Evolutionary conservation across 2,329 filamentous ascomycete species (phyloP).

Genomic region (Claviceps quebecensis): DNA sequence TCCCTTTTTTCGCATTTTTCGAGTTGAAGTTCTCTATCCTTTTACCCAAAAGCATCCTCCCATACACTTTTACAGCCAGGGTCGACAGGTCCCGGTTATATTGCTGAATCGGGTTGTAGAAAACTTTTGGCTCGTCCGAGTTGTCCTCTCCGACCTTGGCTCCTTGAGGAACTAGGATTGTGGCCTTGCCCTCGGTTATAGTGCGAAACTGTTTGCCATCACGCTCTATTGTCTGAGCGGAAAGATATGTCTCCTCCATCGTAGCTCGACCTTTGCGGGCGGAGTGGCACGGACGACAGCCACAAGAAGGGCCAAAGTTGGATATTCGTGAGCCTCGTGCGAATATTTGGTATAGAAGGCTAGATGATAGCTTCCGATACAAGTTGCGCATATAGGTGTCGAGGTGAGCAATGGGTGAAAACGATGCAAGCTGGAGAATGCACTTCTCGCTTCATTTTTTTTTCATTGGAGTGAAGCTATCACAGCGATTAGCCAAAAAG

Average conservation of each 20-base stretch:
- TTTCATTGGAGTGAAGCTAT: background rate
- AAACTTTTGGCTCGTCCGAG: conserved; percentile 63
- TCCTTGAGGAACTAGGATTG: conserved; percentile 38
- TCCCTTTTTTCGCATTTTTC: conserved; percentile 27
- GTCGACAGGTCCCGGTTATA: conserved; percentile 96
- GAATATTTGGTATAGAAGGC: background rate
- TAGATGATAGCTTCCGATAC: background rate
- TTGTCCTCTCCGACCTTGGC: conserved; percentile 33
- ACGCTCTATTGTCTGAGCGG: conserved; percentile 14
- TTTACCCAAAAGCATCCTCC: conserved; percentile 46
- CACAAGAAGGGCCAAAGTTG: conserved; percentile 1
- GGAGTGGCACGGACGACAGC: background rate
- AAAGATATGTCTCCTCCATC: conserved; percentile 9
- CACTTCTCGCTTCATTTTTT: background rate
- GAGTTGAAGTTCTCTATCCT: conserved; percentile 22
- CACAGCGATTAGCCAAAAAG: no score
- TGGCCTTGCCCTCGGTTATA: conserved; percentile 42
- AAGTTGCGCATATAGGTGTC: background rate
- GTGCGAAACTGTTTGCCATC: conserved; percentile 37
- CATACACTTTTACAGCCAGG: conserved; percentile 79
- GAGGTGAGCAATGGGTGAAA: background rate
- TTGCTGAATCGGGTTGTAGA: conserved; percentile 98
- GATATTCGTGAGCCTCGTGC: background rate
- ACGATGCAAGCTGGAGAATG: background rate
- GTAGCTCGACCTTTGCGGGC: conserved; percentile 1